Evolutionary conservation across 805 yeast species (phyloP).

Genomic region (Candida coquimbonensis): DNA sequence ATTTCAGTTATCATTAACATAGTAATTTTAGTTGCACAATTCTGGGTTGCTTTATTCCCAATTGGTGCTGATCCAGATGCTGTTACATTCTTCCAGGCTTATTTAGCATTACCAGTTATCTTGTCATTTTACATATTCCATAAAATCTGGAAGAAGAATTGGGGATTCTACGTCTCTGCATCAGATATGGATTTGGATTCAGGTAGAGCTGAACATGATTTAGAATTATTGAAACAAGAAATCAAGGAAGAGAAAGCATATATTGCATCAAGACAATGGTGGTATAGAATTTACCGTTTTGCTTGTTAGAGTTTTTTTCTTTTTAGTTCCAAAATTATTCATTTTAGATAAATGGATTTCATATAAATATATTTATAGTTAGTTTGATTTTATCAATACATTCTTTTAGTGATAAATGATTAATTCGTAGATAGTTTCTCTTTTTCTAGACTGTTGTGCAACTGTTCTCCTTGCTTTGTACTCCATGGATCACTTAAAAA

Average conservation of each 20-base stretch:
- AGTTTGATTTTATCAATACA: too few species aligned
- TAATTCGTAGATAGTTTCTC: too few species aligned
- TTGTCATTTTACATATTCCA: constrained; percentile 31
- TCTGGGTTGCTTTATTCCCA: constrained; percentile 58
- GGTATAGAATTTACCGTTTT: constrained; percentile 42
- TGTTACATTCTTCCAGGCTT: constrained; percentile 29
- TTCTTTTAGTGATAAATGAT: too few species aligned
- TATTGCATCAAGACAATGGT: constrained; percentile 37
- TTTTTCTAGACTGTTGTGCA: too few species aligned
- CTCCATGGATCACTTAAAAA: too few species aligned
- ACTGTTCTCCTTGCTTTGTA: too few species aligned
- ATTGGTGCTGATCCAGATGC: constrained; percentile 26
- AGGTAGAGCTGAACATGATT: constrained; percentile 56
- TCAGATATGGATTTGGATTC: constrained; percentile 51
- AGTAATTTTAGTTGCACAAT: constrained; percentile 64
- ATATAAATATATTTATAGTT: too few species aligned
- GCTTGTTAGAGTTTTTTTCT: constrained; percentile 29
- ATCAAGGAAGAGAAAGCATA: constrained; percentile 50
- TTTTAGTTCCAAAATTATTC: too few species aligned
- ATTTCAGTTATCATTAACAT: constrained; percentile 53
- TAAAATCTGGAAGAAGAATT: constrained; percentile 36
- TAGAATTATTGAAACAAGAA: constrained; percentile 50
- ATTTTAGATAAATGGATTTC: too few species aligned
- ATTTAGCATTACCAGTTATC: constrained; percentile 35
- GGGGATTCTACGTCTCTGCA: constrained; percentile 34